Evolutionary conservation across 2,329 filamentous ascomycete species (phyloP).

Genomic region (Colletotrichum godetiae): DNA sequence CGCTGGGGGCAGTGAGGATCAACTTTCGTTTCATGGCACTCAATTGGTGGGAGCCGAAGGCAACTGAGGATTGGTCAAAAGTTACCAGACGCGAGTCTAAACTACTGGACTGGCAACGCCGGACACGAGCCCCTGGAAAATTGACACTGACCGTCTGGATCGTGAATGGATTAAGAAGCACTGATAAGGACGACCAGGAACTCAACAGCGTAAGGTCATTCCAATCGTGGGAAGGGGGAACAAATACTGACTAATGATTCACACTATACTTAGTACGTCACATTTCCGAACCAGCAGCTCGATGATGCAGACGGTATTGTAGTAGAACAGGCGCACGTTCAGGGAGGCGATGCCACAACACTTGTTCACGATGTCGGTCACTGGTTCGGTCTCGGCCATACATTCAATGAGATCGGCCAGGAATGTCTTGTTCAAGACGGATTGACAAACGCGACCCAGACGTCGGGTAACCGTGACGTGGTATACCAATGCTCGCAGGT

Average conservation of each 20-base stretch:
- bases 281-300: conserved; percentile 27
- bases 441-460: conserved; percentile 38
- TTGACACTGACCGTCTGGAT: conserved; percentile 27
- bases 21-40: conserved; percentile 29
- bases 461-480: conserved; percentile 28
- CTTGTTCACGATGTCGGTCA: conserved; percentile 42
- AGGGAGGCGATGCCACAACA: conserved; percentile 37
- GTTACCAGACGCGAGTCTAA: conserved; percentile 10
- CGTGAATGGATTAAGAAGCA: conserved; percentile 2
- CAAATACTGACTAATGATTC: background rate
- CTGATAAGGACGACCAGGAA: background rate
- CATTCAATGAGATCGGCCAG: conserved; percentile 22
- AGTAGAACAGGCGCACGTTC: conserved; percentile 22
- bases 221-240: accelerated
- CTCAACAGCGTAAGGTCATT: conserved; percentile 23
- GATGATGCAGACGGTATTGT: conserved; percentile 28
- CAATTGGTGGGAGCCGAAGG: conserved; percentile 32
- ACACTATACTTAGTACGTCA: conserved; percentile 24
- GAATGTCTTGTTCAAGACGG: conserved; percentile 35
- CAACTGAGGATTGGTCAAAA: conserved; percentile 20
- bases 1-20: conserved; percentile 20
- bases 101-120: conserved; percentile 21
- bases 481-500: conserved; percentile 37
- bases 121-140: conserved; percentile 12
- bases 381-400: conserved; percentile 37